Evolutionary conservation across 805 yeast genomes (phyloP).

Genomic region (Candida loeiensis): DNA sequence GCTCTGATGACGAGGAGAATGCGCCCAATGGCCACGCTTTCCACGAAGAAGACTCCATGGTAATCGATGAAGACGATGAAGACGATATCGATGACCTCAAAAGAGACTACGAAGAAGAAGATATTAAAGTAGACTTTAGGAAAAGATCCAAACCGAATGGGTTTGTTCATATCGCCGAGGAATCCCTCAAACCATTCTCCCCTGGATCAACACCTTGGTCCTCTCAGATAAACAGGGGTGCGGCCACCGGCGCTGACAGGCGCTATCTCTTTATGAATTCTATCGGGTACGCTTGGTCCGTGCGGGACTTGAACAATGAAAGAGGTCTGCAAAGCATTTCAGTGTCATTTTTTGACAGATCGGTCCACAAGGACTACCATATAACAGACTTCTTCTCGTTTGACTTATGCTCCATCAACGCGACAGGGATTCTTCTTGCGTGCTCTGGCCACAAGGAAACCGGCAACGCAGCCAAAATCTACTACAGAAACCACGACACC

Average conservation of each 20-base stretch:
- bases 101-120: constrained; percentile 3
- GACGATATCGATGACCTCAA: constrained; percentile 10
- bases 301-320: constrained; percentile 33
- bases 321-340: constrained; percentile 61
- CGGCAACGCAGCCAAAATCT: constrained; percentile 33
- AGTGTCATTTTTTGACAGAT: constrained; percentile 79
- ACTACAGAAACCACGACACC: constrained; percentile 67
- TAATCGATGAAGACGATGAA: constrained; percentile 32
- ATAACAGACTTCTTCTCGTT: constrained; percentile 71
- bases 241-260: constrained; percentile 41
- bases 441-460: constrained; percentile 26
- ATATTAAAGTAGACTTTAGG: constrained; percentile 10
- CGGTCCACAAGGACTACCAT: constrained; percentile 73
- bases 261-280: constrained; percentile 78
- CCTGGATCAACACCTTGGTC: constrained; percentile 87
- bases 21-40: constrained; percentile 13
- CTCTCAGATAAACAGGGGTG: constrained; percentile 14
- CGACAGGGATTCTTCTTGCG: constrained; percentile 62
- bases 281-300: constrained; percentile 79
- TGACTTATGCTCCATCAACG: constrained; percentile 73
- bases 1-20: constrained; percentile 22
- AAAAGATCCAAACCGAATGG: constrained; percentile 22
- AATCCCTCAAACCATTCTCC: constrained; percentile 60
- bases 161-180: constrained; percentile 5
- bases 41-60: constrained; percentile 33